A percentile compares a stretch with the other conserved stretches of the same genome.
Evolutionary conservation across 441 rosid species (phyloP).

Genomic region (Croton laevigatus): DNA sequence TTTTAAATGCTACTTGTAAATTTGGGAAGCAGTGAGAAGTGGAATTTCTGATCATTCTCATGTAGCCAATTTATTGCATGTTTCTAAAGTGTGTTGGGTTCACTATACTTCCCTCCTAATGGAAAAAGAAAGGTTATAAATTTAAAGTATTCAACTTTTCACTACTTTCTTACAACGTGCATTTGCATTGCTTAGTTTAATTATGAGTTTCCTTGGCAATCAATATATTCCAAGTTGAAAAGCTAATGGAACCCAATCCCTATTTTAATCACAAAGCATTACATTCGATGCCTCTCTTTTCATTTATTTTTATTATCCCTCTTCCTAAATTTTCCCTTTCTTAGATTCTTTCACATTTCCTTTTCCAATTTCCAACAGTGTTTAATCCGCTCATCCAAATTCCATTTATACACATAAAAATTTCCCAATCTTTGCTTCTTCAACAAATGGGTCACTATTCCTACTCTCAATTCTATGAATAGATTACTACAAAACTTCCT

Average conservation of each 20-base stretch:
- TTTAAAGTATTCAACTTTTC: neutral
- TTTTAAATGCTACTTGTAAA: too few relatives aligned
- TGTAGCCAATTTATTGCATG: too few relatives aligned
- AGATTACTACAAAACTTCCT: neutral
- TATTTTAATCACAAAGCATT: neutral
- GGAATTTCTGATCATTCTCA: too few relatives aligned
- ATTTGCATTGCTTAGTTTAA: neutral
- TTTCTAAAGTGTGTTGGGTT: too few relatives aligned
- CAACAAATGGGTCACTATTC: neutral
- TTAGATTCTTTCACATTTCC: neutral
- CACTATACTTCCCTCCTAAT: too few relatives aligned
- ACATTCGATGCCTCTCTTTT: conserved; percentile 7
- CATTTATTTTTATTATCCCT: neutral
- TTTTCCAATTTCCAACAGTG: neutral
- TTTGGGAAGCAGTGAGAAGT: too few relatives aligned
- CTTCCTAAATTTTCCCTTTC: neutral
- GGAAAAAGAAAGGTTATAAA: too few relatives aligned
- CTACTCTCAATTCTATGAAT: neutral
- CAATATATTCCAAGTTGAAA: conserved; percentile 21
- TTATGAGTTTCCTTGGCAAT: conserved; percentile 20
- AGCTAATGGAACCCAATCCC: conserved; percentile 2
- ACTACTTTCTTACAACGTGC: neutral
- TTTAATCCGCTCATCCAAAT: neutral
- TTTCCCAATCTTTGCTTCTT: neutral
- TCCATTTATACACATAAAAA: neutral